Evolutionary conservation across 805 yeast species (phyloP).

Genomic region (Pichia insulana): DNA sequence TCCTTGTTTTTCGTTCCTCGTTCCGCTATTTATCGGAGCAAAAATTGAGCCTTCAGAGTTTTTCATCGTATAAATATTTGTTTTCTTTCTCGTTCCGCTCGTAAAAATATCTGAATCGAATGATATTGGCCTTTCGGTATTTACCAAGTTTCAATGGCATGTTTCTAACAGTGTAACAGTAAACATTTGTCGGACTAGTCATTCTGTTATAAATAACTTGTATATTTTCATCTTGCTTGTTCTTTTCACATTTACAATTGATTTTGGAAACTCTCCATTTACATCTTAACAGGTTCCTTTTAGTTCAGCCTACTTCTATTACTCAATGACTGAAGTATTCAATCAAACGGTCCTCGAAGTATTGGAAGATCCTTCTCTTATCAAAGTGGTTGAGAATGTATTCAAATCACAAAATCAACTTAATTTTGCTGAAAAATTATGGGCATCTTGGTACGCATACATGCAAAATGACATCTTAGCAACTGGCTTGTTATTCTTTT

Average conservation of each 20-base stretch:
- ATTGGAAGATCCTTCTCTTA: conserved; percentile 23
- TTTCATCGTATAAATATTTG: too few species aligned
- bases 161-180: too few species aligned
- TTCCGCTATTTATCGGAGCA: too few species aligned
- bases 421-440: conserved; percentile 35
- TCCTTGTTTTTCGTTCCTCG: too few species aligned
- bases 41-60: too few species aligned
- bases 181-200: background rate
- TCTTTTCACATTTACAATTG: too few species aligned
- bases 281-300: background rate
- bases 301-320: background rate
- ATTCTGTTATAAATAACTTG: background rate
- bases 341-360: conserved; percentile 23
- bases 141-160: too few species aligned
- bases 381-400: conserved; percentile 30
- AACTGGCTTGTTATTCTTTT: conserved; percentile 47
- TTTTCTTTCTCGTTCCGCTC: too few species aligned
- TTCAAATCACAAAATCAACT: conserved; percentile 33
- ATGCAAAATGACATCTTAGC: conserved; percentile 48
- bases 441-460: conserved; percentile 51
- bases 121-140: too few species aligned
- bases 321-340: conserved; percentile 27
- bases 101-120: too few species aligned
- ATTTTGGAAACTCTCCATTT: too few species aligned
- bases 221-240: background rate